Evolutionary conservation across 2,329 filamentous ascomycete genomes (phyloP).

Genomic region (Dactylonectria macrodidyma): DNA sequence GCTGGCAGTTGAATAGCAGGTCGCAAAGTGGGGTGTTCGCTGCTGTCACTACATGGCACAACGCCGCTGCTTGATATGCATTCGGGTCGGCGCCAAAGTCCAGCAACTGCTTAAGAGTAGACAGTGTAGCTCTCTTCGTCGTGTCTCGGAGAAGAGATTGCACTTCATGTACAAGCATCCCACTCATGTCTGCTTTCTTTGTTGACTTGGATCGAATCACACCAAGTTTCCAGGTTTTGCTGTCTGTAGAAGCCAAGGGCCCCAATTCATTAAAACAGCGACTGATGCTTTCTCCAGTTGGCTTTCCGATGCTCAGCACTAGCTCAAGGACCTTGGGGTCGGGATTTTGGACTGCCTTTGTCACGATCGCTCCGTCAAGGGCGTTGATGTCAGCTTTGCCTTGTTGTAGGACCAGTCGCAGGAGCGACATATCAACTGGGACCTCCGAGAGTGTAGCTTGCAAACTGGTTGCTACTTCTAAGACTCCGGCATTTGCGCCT

Average conservation of each 20-base stretch:
- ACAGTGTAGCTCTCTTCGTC: constrained; percentile 56
- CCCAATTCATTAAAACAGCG: constrained; percentile 60
- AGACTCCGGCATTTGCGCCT: constrained; percentile 59
- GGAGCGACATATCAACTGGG: constrained; percentile 65
- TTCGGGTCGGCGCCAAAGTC: constrained; percentile 70
- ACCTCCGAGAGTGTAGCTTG: constrained; percentile 59
- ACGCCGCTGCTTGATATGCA: constrained; percentile 63
- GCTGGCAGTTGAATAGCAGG: constrained; percentile 59
- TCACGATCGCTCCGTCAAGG: constrained; percentile 60
- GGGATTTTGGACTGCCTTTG: constrained; percentile 57
- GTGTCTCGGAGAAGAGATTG: constrained; percentile 58
- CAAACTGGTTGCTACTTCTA: constrained; percentile 61
- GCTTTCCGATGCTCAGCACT: constrained; percentile 62
- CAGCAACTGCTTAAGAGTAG: constrained; percentile 63
- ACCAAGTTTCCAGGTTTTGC: constrained; percentile 66
- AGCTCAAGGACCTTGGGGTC: constrained; percentile 65
- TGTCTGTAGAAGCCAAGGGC: constrained; percentile 59
- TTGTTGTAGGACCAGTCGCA: constrained; percentile 64
- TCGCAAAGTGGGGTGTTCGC: constrained; percentile 63
- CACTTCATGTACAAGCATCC: constrained; percentile 67
- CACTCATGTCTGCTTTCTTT: constrained; percentile 60
- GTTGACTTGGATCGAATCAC: constrained; percentile 61
- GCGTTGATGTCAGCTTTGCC: constrained; percentile 69
- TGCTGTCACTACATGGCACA: constrained; percentile 66
- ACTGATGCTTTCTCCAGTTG: constrained; percentile 60